Conservation (phyloP, 352 stramenopile genomes). For the Pythium dissotocum region DNA sequence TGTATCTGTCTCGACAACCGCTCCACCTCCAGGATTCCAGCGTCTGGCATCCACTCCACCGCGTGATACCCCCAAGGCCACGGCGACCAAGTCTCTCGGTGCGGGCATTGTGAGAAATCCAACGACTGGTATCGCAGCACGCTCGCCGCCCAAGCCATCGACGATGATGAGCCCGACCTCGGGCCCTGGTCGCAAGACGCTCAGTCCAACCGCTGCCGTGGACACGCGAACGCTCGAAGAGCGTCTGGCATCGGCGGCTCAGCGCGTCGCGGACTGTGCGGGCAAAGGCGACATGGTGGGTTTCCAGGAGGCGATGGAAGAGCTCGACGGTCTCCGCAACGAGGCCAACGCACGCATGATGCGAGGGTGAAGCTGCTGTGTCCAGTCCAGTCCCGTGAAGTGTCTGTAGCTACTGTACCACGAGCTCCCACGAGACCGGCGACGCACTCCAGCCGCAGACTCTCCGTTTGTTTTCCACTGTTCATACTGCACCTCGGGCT, state of each 20-base stretch:
- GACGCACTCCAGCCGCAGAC: background rate
- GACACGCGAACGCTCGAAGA: slow-evolving; percentile 50
- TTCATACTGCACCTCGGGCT: background rate
- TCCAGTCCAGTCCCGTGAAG: background rate
- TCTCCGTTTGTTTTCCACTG: background rate
- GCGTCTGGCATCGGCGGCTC: slow-evolving; percentile 58
- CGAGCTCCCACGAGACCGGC: slow-evolving; percentile 6
- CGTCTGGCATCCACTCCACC: slow-evolving; percentile 39
- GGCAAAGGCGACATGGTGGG: slow-evolving; percentile 77
- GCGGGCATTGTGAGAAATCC: slow-evolving; percentile 58
- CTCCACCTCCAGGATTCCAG: slow-evolving; percentile 52
- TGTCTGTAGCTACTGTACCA: background rate
- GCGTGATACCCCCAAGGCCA: slow-evolving; percentile 52
- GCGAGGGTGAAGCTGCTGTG: slow-evolving; percentile 41
- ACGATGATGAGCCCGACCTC: slow-evolving; percentile 29
- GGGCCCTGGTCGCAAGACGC: slow-evolving; percentile 26
- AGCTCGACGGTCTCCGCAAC: slow-evolving; percentile 76
- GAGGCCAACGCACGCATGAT: slow-evolving; percentile 73
- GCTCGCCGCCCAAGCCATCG: slow-evolving; percentile 32
- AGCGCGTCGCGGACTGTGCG: slow-evolving; percentile 75
- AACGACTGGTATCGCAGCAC: slow-evolving; percentile 33
- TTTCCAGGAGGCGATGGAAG: slow-evolving; percentile 81
- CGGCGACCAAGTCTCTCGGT: slow-evolving; percentile 47
- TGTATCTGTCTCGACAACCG: slow-evolving; percentile 20
- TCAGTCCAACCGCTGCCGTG: slow-evolving; percentile 14